Percentiles rank a stretch among this genome's conserved stretches.
These are phyloP conservation scores for Zea mays DNA, from an alignment of 176 grass and related monocot genomes.

Conservation along the genomic window Zm-B73-REFERENCE-NAM-5.0 NC_050100.1:206026501-206027000, in stretches of 20 bases:
- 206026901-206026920: no score
- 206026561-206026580: slow-evolving; percentile 3
- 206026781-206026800: slow-evolving; percentile 40
- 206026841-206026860: no score
- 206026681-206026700: slow-evolving; percentile 34
- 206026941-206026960: no score
- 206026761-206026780: slow-evolving; percentile 61
- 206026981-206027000: no score
- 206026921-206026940: no score
- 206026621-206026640: slow-evolving; percentile 7
- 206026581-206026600: slow-evolving; percentile 1
- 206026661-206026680: slow-evolving; percentile 11
- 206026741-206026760: slow-evolving; percentile 58
- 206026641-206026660: slow-evolving; percentile 13
- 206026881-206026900: no score
- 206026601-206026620: background rate
- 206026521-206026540: background rate
- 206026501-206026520: background rate
- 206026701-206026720: slow-evolving; percentile 25
- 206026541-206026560: background rate
- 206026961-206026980: no score
- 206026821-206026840: no score
- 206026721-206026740: slow-evolving; percentile 80
- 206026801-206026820: no score
- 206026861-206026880: no score